Evolutionary conservation across 768 basidiomycete genomes (phyloP).

Genomic region (Lentinula guzmanii): DNA sequence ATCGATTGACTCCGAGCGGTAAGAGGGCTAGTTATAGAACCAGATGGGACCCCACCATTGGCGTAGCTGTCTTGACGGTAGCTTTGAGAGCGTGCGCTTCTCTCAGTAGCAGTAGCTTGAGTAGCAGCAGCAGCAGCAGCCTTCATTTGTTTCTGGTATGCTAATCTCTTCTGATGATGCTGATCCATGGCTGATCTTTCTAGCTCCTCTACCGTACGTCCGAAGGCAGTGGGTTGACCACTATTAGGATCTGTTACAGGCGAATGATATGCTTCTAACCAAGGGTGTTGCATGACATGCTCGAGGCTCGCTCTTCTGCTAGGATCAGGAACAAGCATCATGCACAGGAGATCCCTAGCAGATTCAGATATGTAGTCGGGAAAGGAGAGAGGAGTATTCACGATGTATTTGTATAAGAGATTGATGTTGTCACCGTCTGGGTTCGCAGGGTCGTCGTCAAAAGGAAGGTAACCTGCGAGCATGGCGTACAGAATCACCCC

Average conservation of each 20-base stretch:
- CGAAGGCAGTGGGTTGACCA: conserved; percentile 43
- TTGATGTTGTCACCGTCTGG: conserved; percentile 99
- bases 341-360: conserved; percentile 76
- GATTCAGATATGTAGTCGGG: conserved; percentile 89
- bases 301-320: conserved; percentile 68
- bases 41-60: conserved; percentile 22
- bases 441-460: conserved; percentile 97
- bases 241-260: conserved; percentile 23
- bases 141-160: conserved; percentile 78
- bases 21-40: conserved; percentile 29
- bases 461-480: conserved; percentile 97
- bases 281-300: conserved; percentile 81
- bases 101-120: conserved; percentile 17
- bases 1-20: conserved; percentile 58
- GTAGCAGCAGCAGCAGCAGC: conserved; percentile 29
- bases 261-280: conserved; percentile 64
- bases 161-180: conserved; percentile 76
- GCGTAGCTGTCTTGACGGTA: conserved; percentile 45
- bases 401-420: conserved; percentile 96
- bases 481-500: conserved; percentile 96
- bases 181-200: conserved; percentile 79
- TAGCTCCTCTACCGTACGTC: conserved; percentile 67
- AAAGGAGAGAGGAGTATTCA: conserved; percentile 94
- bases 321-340: conserved; percentile 96
- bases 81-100: conserved; percentile 44